Conservation (phyloP, 768 basidiomycete genomes). For the Tulasnella sp. region DNA sequence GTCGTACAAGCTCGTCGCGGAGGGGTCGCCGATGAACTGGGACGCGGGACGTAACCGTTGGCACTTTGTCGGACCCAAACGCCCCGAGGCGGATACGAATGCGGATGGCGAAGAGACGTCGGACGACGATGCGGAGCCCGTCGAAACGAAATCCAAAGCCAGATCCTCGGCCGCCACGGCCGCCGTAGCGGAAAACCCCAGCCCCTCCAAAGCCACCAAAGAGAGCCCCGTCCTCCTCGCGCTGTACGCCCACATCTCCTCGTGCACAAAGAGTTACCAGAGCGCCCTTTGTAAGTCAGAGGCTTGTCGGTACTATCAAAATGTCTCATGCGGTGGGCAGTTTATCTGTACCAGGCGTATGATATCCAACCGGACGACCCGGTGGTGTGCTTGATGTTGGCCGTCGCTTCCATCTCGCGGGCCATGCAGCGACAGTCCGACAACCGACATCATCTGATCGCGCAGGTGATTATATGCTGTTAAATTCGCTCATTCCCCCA, state of each 20-base stretch:
- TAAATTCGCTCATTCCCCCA: not conserved
- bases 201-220: constrained; percentile 35
- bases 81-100: constrained; percentile 13
- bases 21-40: constrained; percentile 54
- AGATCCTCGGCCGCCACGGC: constrained; percentile 23
- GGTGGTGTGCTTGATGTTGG: constrained; percentile 68
- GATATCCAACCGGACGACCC: constrained; percentile 77
- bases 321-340: constrained; percentile 31
- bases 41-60: constrained; percentile 48
- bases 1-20: constrained; percentile 50
- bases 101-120: constrained; percentile 28
- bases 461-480: constrained; percentile 38
- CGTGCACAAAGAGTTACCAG: constrained; percentile 79
- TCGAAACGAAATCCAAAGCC: constrained; percentile 15
- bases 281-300: constrained; percentile 68
- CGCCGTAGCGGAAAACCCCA: constrained; percentile 27
- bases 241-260: constrained; percentile 71
- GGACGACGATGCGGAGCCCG: constrained; percentile 24
- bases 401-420: constrained; percentile 74
- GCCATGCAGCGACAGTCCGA: constrained; percentile 91
- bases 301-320: no score
- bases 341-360: constrained; percentile 80
- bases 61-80: no score
- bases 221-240: constrained; percentile 57
- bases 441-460: constrained; percentile 80